Base-by-base conservation (phyloP, 768 basidiomycete species). In the Suillus alpinus region DNA sequence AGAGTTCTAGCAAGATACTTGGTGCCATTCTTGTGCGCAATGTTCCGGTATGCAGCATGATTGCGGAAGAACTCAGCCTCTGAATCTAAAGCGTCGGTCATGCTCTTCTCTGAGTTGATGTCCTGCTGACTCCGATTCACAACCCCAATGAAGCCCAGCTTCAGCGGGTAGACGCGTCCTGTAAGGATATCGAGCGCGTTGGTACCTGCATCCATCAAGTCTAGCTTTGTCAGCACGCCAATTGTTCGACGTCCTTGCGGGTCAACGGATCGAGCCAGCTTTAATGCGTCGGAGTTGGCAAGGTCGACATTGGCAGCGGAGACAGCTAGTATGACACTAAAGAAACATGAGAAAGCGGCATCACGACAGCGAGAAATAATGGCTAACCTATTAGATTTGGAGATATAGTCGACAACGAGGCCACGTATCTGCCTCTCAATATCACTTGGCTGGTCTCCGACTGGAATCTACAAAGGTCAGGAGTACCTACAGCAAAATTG, bases 191-290 rank as follows among this genome's bases (percentile, higher is more conserved):
- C 96, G 39, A 95, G 78, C 23, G 97, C 97, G 73, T 99, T 98
- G 39, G 97, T 99, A 32, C 97, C 97, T 6, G 95, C 95, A 68
- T 98, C 97, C 97, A 99, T 99, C 50, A 99, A 83, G 76, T 99
- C 97, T 37, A 98, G 85, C 75, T 99, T 99, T 14, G 96, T 96
- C 56, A 99, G 81, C 20, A 99, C 91, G 56, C 97, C 97, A 59
- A 98, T 94, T 13, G 97, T 99, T 34, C 97, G 86, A 34, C 97
- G 87, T 12, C 96, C 95, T 75, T 97, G 94, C 0, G 96, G 92
- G 69, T 99, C 97, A 51, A 98, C 94, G 12, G 88, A 86, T 49
- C 97, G 91, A 12, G 96, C 97, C 39, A 99, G 88, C 74, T 98
- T 98, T 62, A 99, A 85, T 2, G 97, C 90, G 73, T 98, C 97